Conservation (phyloP, 2,329 filamentous ascomycete species). For the Elsinoe ampelina region DNA sequence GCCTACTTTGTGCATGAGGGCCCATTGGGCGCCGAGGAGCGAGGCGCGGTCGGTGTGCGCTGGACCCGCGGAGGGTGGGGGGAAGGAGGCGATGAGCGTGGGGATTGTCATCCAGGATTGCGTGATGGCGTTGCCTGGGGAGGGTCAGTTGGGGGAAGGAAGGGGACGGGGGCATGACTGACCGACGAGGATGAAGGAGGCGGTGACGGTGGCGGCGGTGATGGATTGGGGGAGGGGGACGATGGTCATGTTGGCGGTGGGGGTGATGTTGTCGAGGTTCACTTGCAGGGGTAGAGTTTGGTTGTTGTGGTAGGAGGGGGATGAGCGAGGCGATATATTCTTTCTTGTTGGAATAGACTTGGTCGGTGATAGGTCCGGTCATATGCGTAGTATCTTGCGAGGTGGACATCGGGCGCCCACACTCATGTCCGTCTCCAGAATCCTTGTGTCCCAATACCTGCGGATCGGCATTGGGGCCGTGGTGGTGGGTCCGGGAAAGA, state of each 20-base stretch:
- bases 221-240: constrained; percentile 1
- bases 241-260: neutral
- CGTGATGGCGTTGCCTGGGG: constrained; percentile 44
- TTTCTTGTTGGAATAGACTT: neutral
- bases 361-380: neutral
- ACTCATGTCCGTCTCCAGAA: neutral
- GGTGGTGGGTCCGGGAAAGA: neutral
- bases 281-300: neutral
- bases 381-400: neutral
- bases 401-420: neutral
- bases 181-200: constrained; percentile 10
- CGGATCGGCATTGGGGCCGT: neutral
- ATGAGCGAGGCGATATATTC: neutral
- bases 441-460: neutral
- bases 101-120: constrained; percentile 46
- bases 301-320: neutral
- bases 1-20: constrained; percentile 42
- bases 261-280: neutral
- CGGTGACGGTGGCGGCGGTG: constrained; percentile 7
- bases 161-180: neutral
- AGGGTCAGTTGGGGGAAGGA: neutral
- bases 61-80: constrained; percentile 29
- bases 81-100: constrained; percentile 40
- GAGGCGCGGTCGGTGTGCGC: constrained; percentile 35
- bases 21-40: constrained; percentile 42